Evolutionary conservation across 768 basidiomycete species (phyloP).

Genomic region (Suillus ampliporus): DNA sequence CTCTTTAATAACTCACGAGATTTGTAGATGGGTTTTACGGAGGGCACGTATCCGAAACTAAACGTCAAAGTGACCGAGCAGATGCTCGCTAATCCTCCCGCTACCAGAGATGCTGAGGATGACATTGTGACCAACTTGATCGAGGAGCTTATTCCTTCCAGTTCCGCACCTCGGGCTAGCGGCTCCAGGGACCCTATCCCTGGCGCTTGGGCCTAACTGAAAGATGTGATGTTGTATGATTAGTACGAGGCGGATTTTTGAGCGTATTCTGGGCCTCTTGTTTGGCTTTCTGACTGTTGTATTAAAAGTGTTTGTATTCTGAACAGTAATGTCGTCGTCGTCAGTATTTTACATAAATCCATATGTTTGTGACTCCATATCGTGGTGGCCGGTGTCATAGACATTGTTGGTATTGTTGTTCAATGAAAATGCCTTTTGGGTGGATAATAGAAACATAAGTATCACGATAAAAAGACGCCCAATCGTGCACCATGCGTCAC

Average conservation of each 20-base stretch:
- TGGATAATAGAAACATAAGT: no score
- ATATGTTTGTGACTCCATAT: neutral
- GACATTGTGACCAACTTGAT: constrained; percentile 67
- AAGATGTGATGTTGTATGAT: neutral
- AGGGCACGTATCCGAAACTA: constrained; percentile 58
- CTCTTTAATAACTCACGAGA: constrained; percentile 15
- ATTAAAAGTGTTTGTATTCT: constrained; percentile 6
- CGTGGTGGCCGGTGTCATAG: neutral
- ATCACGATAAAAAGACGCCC: no score
- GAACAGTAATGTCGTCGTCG: neutral
- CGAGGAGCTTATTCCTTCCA: constrained; percentile 58
- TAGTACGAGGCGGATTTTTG: neutral
- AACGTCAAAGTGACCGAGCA: constrained; percentile 54
- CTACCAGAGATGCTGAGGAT: constrained; percentile 64
- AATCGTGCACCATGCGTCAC: no score
- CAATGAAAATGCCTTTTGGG: no score
- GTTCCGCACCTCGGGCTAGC: constrained; percentile 43
- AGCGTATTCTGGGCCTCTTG: neutral
- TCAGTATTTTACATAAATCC: constrained; percentile 2
- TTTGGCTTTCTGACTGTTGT: constrained; percentile 5
- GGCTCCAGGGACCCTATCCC: constrained; percentile 42
- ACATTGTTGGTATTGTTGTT: no score
- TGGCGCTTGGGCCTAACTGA: constrained; percentile 51
- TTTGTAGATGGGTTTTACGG: constrained; percentile 76
- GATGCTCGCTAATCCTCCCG: constrained; percentile 45